Conservation (phyloP, 352 stramenopile genomes). For the Detonula confervacea region DNA sequence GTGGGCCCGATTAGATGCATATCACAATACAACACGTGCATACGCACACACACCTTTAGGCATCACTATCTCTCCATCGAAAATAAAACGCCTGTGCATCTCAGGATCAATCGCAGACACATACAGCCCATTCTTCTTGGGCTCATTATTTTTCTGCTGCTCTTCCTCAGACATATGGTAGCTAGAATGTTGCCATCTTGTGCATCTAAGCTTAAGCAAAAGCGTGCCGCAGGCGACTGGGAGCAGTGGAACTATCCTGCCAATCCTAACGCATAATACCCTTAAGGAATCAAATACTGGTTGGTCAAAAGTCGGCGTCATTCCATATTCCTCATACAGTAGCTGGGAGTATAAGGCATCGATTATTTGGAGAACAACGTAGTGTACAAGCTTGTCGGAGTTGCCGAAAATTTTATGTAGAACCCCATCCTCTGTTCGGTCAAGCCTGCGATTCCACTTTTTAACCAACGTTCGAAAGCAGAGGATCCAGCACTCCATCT, state of each 20-base stretch:
- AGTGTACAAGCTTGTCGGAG: slow-evolving; percentile 4
- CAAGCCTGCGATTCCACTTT: slow-evolving; percentile 30
- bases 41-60: background rate
- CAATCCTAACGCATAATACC: slow-evolving; percentile 40
- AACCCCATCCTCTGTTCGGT: slow-evolving; percentile 21
- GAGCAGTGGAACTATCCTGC: slow-evolving; percentile 32
- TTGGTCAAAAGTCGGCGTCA: slow-evolving; percentile 17
- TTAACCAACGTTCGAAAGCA: slow-evolving; percentile 38
- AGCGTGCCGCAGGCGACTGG: slow-evolving; percentile 27
- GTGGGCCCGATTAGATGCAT: background rate
- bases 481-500: slow-evolving; percentile 53
- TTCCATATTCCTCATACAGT: slow-evolving; percentile 43
- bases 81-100: slow-evolving; percentile 40
- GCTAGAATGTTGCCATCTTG: slow-evolving; percentile 42
- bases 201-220: slow-evolving; percentile 13
- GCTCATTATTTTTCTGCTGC: too few species aligned
- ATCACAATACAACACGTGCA: background rate
- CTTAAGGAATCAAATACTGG: slow-evolving; percentile 32
- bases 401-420: slow-evolving; percentile 42
- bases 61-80: background rate
- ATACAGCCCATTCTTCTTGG: slow-evolving; percentile 33
- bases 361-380: slow-evolving; percentile 50
- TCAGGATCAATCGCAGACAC: slow-evolving; percentile 51
- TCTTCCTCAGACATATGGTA: too few species aligned
- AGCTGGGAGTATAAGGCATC: slow-evolving; percentile 62